Evolutionary conservation across 805 yeast species (phyloP).

Genomic region (Hanseniaspora singularis): DNA sequence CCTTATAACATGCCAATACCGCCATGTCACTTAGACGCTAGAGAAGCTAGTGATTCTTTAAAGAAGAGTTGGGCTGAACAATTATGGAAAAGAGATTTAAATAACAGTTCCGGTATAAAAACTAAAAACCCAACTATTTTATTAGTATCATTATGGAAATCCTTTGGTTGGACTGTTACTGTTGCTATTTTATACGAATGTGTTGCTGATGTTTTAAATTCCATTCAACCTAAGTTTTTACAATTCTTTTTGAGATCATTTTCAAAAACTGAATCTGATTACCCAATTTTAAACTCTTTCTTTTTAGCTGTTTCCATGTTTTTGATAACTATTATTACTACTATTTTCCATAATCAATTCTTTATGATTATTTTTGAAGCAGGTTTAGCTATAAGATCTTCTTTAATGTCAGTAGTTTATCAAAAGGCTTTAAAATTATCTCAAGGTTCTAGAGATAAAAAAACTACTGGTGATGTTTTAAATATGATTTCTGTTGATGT

Average conservation of each 20-base stretch:
- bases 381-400: slow-evolving; percentile 53
- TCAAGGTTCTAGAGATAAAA: slow-evolving; percentile 45
- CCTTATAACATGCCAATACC: slow-evolving; percentile 35
- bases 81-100: slow-evolving; percentile 23
- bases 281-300: slow-evolving; percentile 48
- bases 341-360: slow-evolving; percentile 58
- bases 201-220: slow-evolving; percentile 31
- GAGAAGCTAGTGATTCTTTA: slow-evolving; percentile 26
- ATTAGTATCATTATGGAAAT: slow-evolving; percentile 28
- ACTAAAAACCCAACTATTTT: slow-evolving; percentile 22
- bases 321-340: slow-evolving; percentile 44
- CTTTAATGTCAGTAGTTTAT: slow-evolving; percentile 56
- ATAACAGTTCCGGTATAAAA: slow-evolving; percentile 7
- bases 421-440: slow-evolving; percentile 61
- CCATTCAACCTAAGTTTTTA: slow-evolving; percentile 48
- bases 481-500: slow-evolving; percentile 73
- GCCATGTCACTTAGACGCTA: slow-evolving; percentile 31
- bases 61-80: slow-evolving; percentile 30
- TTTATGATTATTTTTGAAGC: slow-evolving; percentile 46
- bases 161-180: slow-evolving; percentile 32
- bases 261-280: slow-evolving; percentile 22
- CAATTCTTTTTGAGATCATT: slow-evolving; percentile 39
- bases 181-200: slow-evolving; percentile 31
- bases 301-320: slow-evolving; percentile 56
- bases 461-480: slow-evolving; percentile 67